Base-by-base conservation (phyloP, 148 eudicot genomes). In the Rhododendron ovatum region DNA sequence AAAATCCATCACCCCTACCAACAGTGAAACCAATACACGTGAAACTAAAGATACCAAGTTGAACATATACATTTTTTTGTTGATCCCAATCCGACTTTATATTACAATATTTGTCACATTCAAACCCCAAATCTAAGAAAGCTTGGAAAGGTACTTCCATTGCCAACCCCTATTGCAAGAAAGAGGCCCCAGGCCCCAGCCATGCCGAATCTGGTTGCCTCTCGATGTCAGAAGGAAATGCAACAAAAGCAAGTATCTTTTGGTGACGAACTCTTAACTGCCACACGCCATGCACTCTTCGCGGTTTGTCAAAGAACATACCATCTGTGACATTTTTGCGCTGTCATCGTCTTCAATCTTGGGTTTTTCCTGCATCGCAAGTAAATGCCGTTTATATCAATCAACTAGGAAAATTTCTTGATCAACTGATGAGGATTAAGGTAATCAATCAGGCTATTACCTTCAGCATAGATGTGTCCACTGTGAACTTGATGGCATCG, bases 401-500 rank as follows among this genome's bases (percentile, higher is more conserved):
- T 5, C 53, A 78, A 59, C 20, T 28, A 59, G 35, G 12, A 20
- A 78, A 39, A 81, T 9, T 47, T 28, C 43, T 71, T n/a, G 3
- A 55, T 51, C 55, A 51, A 55, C 10, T 39, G n/a, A 18, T 14
- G 84, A 57, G 39, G 28, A n/a, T 43, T 26, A 10, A 7, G 30
- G 45, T 26, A 35, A n/a, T 47, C 15, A 15, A 1, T 45, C 26
- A 45, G 13, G 41, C 7, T 33, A 10, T 50, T 89, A 94, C 99
- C 87, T 93, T 93, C 10, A 97, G 88, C 84, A 95, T 80, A 65
- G 95, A 88, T 57, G 96, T 93, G 87, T 97, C 99, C 22, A 97
- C 99, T 22, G 99, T 97, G 89, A 97, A 97, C 88, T 97, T 94
- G 88, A 97, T 97, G 80, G 99, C 99, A 91, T 95, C 98, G 35